phyloP scores from a whole-genome alignment of 2,329 filamentous ascomycete species.

The Dactylellina haptotyla region DNA sequence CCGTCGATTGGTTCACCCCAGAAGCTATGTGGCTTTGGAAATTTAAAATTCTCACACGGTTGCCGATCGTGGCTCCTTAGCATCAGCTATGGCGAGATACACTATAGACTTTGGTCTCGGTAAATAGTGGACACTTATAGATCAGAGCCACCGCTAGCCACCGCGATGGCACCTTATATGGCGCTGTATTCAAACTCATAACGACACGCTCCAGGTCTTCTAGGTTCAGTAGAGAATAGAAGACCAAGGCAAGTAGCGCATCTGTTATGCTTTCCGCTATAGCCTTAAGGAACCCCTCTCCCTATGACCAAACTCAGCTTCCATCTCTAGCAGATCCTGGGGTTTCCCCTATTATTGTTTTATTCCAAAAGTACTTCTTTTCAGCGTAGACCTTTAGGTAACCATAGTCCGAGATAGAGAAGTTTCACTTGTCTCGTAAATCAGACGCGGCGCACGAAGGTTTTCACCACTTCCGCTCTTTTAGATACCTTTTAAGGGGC shows the following conservation, averaged over 20 bases:
- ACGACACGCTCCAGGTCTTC: neutral
- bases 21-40: neutral
- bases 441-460: no score
- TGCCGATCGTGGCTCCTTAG: neutral
- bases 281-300: slow-evolving; percentile 23
- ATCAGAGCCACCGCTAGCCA: neutral
- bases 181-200: slow-evolving; percentile 1
- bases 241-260: slow-evolving; percentile 32
- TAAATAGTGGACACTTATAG: neutral
- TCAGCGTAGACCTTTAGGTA: no score
- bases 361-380: no score
- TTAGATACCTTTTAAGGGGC: no score
- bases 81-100: neutral
- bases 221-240: slow-evolving; percentile 31
- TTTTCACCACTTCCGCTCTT: no score
- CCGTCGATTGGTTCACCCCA: neutral
- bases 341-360: no score
- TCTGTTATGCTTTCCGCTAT: slow-evolving; percentile 23
- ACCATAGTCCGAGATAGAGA: no score
- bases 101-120: neutral
- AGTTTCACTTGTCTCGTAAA: no score
- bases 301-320: neutral
- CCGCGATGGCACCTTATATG: slow-evolving; percentile 7
- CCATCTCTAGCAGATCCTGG: no score
- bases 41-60: slow-evolving; percentile 6